Evolutionary conservation across 768 basidiomycete species (phyloP), one percentile per base, ranked within the genome.

Genomic region (Boletus huronensis): DNA sequence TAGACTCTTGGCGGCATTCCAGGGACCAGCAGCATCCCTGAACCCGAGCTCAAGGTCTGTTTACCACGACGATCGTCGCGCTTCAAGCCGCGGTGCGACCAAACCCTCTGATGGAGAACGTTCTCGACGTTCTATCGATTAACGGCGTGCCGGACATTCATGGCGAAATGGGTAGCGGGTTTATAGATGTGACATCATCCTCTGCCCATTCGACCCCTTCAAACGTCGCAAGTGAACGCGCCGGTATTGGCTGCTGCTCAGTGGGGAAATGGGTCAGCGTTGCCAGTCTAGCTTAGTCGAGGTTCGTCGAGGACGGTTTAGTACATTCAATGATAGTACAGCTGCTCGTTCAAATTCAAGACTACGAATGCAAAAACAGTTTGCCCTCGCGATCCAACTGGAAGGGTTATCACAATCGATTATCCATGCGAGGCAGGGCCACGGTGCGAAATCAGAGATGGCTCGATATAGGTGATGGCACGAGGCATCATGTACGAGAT

Each of bases 391-490:
- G 9, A 7, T n/a, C 32, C 11, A 36, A 26, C 25, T 13, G 25
- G 47, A 7, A 26, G n/a, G 34, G 34, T 5, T 48, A 32, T 25
- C 52, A 31, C 5, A 23, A 57, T 56, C 40, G 54, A 57, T 57
- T 48, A 44, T 19, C 26, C 45, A 48, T 23, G 23, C 25, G 3
- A 34, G 17, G 23, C 23, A 45, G 53, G 57, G 36, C 42, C 41
- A 42, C 9, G 56, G 64, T 58, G 49, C 19, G 48, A 60, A 58
- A 58, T 64, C 68, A 50, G 70, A 58, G 64, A 72, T 70, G 59
- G 46, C 68, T 67, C 48, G 68, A 72, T 70, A 70, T 71, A 29
- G 68, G 19, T 32, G 53, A 57, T 53, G 54, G 38, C 68, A 70
- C 58, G 70, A 68, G 68, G 68, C 70, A 55, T 10, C 32, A 28